Evolutionary conservation across 441 rosid species (phyloP).

Genomic region (Euphorbia schlechtendalii): DNA sequence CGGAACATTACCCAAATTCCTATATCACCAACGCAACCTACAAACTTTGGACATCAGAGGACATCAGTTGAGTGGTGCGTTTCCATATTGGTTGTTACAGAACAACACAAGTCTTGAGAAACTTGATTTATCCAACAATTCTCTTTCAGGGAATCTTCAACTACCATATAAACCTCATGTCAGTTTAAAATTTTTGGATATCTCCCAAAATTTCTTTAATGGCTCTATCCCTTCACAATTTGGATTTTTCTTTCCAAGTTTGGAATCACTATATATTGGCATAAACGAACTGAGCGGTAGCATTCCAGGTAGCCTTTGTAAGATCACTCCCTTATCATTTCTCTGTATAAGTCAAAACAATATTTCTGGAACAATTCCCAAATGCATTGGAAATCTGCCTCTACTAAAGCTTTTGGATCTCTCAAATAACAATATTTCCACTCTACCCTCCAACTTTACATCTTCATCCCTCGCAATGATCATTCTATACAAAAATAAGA

Average conservation of each 20-base stretch:
- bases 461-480: background rate
- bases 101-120: slow-evolving; percentile 13
- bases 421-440: background rate
- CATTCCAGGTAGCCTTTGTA: background rate
- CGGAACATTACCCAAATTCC: slow-evolving; percentile 20
- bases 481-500: background rate
- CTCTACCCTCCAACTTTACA: background rate
- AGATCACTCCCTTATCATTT: background rate
- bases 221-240: too few species aligned
- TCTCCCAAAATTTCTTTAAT: slow-evolving; percentile 11
- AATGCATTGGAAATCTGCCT: background rate
- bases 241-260: too few species aligned
- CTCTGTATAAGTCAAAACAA: background rate
- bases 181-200: background rate
- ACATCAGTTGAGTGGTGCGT: background rate
- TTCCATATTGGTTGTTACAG: background rate
- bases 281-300: too few species aligned
- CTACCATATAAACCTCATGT: slow-evolving; percentile 13
- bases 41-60: too few species aligned
- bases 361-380: background rate
- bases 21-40: slow-evolving; percentile 19
- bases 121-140: slow-evolving; percentile 5
- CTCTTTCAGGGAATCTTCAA: slow-evolving; percentile 14
- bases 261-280: too few species aligned
- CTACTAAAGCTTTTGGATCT: background rate